Evolutionary conservation across 495 filamentous ascomycete species (phyloP), one percentile per base, ranked within the genome.

Genomic region (Aspergillus funiculosus): DNA sequence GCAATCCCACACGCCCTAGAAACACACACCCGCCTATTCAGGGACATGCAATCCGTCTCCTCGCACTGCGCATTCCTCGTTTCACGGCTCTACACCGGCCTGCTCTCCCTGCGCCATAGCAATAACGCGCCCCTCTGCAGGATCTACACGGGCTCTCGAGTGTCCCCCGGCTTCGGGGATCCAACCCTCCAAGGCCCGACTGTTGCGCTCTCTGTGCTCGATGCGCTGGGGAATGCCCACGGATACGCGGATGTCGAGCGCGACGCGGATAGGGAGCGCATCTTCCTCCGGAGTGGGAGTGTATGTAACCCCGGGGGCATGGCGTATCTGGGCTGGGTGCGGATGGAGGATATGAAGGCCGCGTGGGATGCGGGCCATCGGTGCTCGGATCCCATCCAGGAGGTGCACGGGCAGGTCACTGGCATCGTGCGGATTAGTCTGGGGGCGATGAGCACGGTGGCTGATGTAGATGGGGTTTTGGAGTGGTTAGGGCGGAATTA

Each of bases 201-300:
- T 1, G 62, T 91, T 46, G 81, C 84, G 3, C 85, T 89, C 55
- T 89, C 87, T 51, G 53, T 89, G 27, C 59, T 72, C 5, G 59
- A 65, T 13, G 54, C 67, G 5, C 66, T 76, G 27, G 84, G 82
- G 0, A 64, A 61, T 2, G 78, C 74, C 50, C 61, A 85, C 28
- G 64, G 71, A 2, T 81, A 82, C 53, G 64, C 73, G 0, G 63
- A 76, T 8, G 73, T 91, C 8, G 85, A 89, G 60, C 66, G 71
- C 27, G 54, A 73, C 6, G 86, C 86, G 0, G 78, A 78, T 39
- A 66, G 72, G 11, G 68, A 69, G 37, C 69, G 73, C 14, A 82
- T 90, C 41, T 83, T 83, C 52, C 66, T 91, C 9, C 71, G 86
- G 31, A 80, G 80, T 10, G 87, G 87, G 28, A 82, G 80, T 53